These are phyloP conservation scores for Begonia loranthoides DNA, from an alignment of 306 rosid species.

Conservation along the genomic window DNA sequence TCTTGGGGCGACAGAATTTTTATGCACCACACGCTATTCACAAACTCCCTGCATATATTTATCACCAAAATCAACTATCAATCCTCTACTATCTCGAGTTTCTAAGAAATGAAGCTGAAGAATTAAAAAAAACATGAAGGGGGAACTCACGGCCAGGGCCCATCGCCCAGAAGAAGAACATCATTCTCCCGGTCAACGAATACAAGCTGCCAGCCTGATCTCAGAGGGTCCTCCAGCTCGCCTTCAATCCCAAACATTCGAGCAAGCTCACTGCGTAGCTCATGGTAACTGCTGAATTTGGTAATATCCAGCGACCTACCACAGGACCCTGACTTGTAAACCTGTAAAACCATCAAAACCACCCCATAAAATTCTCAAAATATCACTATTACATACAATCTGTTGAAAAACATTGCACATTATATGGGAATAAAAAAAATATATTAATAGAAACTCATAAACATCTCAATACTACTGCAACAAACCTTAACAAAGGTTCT, in stretches of 20 bases:
- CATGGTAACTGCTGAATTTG: slow-evolving; percentile 68
- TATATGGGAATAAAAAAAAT: neutral
- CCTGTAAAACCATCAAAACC: slow-evolving; percentile 16
- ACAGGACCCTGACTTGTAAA: slow-evolving; percentile 45
- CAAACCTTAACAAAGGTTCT: slow-evolving; percentile 86
- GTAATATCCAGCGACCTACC: slow-evolving; percentile 58
- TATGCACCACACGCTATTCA: slow-evolving; percentile 88
- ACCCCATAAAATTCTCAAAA: no score
- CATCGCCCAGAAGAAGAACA: slow-evolving; percentile 84
- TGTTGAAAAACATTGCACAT: no score
- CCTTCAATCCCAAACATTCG: slow-evolving; percentile 77
- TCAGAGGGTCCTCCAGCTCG: slow-evolving; percentile 78
- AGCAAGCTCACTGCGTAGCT: slow-evolving; percentile 83
- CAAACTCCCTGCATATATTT: slow-evolving; percentile 60
- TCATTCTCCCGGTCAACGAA: slow-evolving; percentile 92
- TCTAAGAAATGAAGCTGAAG: no score
- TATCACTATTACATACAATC: no score
- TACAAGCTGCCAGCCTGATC: slow-evolving; percentile 99
- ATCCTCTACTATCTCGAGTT: no score
- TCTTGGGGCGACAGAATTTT: slow-evolving; percentile 95
- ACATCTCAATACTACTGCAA: slow-evolving; percentile 1
- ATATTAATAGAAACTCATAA: neutral
- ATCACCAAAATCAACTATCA: no score
- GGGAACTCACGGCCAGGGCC: slow-evolving; percentile 46
- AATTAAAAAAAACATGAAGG: neutral